Evolutionary conservation across 495 filamentous ascomycete genomes (phyloP).

Genomic region (Neurospora terricola): DNA sequence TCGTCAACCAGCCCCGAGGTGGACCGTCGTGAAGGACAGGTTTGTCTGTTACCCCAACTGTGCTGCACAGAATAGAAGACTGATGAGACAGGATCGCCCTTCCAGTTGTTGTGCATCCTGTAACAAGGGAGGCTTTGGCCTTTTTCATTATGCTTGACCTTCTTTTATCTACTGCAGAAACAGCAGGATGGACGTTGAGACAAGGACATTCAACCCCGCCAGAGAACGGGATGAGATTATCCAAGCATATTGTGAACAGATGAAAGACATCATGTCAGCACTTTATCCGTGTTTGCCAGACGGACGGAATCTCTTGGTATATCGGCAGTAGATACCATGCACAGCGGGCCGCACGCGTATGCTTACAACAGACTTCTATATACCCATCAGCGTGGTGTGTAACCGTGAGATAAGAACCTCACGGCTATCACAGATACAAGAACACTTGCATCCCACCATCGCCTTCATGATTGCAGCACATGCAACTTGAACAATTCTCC

Average conservation of each 20-base stretch:
- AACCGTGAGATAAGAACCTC: neutral
- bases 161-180: neutral
- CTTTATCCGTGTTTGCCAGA: neutral
- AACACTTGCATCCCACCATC: no score
- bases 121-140: neutral
- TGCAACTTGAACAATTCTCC: neutral
- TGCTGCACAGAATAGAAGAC: neutral
- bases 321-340: neutral
- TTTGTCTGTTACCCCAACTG: no score
- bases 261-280: neutral
- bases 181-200: neutral
- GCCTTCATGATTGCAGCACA: neutral
- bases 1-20: neutral
- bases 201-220: neutral
- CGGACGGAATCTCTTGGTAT: neutral
- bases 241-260: neutral
- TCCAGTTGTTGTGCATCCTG: neutral
- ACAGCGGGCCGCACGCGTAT: neutral
- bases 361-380: neutral
- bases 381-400: neutral
- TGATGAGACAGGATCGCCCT: neutral
- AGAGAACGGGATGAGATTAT: neutral
- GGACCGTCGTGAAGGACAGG: no score
- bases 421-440: neutral
- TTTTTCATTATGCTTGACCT: neutral